Percentiles rank a stretch among this genome's conserved stretches.
Evolutionary conservation across 352 stramenopile genomes (phyloP).

Genomic region (Thraustochytrium striatum): DNA sequence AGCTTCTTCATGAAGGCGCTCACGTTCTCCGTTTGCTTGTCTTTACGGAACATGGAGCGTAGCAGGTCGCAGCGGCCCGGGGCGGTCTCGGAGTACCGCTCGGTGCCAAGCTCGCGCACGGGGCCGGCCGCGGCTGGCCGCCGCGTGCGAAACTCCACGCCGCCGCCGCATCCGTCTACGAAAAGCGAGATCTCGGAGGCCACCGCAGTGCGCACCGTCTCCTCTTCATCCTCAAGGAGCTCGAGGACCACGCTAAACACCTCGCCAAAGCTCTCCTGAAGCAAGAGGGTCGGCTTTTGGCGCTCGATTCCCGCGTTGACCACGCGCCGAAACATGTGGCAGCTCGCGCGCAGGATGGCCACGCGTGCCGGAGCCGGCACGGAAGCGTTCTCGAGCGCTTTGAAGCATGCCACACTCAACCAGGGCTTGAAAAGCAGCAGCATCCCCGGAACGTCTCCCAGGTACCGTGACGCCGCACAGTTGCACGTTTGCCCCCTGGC

Average conservation of each 20-base stretch:
- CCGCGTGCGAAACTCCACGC: not conserved
- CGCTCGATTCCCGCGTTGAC: not conserved
- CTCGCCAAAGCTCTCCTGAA: not conserved
- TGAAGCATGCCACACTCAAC: not conserved
- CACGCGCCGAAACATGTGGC: conserved; percentile 23
- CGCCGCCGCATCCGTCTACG: conserved; percentile 28
- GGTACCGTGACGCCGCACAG: not conserved
- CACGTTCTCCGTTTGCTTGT: conserved; percentile 18
- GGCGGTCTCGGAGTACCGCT: not conserved
- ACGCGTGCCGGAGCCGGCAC: not conserved
- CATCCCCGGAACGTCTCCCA: conserved; percentile 8
- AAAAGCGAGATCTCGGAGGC: conserved; percentile 26
- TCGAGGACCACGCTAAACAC: not conserved
- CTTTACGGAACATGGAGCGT: not conserved
- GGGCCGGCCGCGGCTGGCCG: not conserved
- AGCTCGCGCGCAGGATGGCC: not conserved
- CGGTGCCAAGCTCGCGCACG: not conserved
- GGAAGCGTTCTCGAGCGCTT: not conserved
- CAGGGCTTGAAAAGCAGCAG: conserved; percentile 31
- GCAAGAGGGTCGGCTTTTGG: not conserved
- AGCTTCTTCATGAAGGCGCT: conserved; percentile 35
- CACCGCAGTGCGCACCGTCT: not conserved
- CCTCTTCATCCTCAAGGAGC: conserved; percentile 1
- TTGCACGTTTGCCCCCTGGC: too few relatives aligned
- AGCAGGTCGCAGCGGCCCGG: conserved; percentile 32